Conservation (phyloP, 140 eudicot genomes). For the Anethum foeniculum region DNA sequence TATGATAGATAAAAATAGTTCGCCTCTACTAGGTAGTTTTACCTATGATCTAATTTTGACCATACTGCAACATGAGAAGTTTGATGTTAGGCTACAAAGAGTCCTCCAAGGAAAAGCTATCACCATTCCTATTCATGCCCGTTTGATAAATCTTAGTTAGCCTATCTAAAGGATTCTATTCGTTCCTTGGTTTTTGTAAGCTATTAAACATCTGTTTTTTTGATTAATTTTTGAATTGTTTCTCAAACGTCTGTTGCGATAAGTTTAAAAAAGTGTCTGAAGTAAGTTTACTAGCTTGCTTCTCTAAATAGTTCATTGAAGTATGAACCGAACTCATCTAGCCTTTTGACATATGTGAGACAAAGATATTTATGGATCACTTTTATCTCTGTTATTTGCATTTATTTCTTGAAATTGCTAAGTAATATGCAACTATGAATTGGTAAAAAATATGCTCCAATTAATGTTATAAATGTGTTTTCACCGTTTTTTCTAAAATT, state of each 20-base stretch:
- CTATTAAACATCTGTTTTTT: background rate
- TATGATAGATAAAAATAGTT: too few species aligned
- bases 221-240: background rate
- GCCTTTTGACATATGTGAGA: background rate
- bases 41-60: too few species aligned
- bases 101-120: background rate
- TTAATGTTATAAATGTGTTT: background rate
- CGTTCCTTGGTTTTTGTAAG: background rate
- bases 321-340: background rate
- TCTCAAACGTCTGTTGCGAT: background rate
- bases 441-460: background rate
- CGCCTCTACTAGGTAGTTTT: too few species aligned
- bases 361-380: background rate
- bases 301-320: background rate
- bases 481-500: background rate
- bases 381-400: background rate
- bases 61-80: too few species aligned
- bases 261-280: background rate
- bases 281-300: background rate
- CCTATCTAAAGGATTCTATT: background rate
- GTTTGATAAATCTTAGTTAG: background rate
- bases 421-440: background rate
- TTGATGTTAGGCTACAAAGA: background rate
- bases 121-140: background rate
- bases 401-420: background rate